Base-by-base conservation (phyloP, 2,329 filamentous ascomycete genomes). In the Coniochaeta sp. region DNA sequence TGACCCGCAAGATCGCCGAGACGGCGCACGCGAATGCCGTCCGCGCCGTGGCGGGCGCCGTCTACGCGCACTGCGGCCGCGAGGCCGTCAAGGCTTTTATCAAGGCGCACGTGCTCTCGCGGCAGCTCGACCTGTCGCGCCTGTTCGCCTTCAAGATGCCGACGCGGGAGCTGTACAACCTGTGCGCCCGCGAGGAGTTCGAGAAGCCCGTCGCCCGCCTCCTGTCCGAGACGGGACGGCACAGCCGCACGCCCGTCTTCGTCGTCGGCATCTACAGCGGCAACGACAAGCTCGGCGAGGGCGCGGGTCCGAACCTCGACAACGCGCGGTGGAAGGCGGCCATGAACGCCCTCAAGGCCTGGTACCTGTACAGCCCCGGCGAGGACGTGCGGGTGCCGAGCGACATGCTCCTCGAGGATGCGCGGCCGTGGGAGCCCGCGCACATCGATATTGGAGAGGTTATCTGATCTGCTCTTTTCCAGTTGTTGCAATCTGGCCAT, bases 221-320 rank as follows among this genome's bases (percentile, higher is more conserved):
- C 59, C 83, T 96, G 67, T 91, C 88, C 68, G 95, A 99, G 79
- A 98, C 95, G 3, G 95, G 95, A 72, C 86, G 95, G 61, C 74
- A 83, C 66, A 95, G 89, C 68, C 85, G 89, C 72, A 90, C 90
- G 61, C 93, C 95, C 17, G 95, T 99, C 17, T 98, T 89, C 70
- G 87, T 97, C 32, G 93, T 99, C 16, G 95, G 93, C 61, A 93
- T 99, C 63, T 99, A 89, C 78, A 96, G 90, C 66, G 95, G 93
- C 58, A 80, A 82, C 62, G 93, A 99, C 72, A 93, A 95, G 81
- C 81, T 99, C 47, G 95, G 93, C 60, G 93, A 99, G 77, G 95
- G 88, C n/a, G 82, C 87, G 22, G 95, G 90, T 26, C 79, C 88
- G 56, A 93, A 84, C 73, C 78, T 98, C 60, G 81, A 91, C 65